Base-by-base conservation (phyloP, 768 basidiomycete genomes). In the Hygrocybe punicea region DNA sequence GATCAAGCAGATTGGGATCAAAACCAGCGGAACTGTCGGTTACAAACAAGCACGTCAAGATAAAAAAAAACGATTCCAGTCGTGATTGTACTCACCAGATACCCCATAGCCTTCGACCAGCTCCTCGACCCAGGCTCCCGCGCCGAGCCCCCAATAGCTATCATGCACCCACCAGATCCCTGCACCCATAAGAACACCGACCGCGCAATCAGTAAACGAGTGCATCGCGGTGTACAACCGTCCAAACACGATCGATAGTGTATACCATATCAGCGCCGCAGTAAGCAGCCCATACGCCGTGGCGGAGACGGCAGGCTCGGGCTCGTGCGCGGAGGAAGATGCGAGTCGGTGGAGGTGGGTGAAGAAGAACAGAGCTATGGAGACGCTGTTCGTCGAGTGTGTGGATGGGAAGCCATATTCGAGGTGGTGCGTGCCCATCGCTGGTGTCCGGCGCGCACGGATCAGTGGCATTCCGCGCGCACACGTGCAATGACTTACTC, bases 351-450 rank as follows among this genome's bases (percentile, higher is more conserved):
- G 80, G 51, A 85, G 66, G 44, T 84, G 77, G 3, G 81, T 72
- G 60, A 81, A 86, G 58, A 91, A 77, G 72, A 91, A 91, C 3
- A 98, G 80, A 0, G 93, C 93, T 65, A 97, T 89, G 24, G 92
- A 95, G 51, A 93, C 81, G 53, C 85, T 83, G 69, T 97, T 96
- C 7, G 94, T 92, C 2, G 92, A 90, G 65, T 99, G 96, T 0
- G 95, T 97, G 0, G 93, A 96, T 0, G 94, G 95, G 66, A 98
- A 96, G 21, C 96, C 96, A 63, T 96, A 96, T 73, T 96, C 93
- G 2, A 91, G 79, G 62, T 93, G 90, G 65, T 91, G 89, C 1
- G 76, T 81, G 13, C 89, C 87, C 51, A 92, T 85, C 4, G 86
- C 89, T 91, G 23, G 24, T 16, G 14, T 14, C 11, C 8, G 24